phyloP scores from a whole-genome alignment of 441 rosid genomes.

The Euphorbia celastroides region DNA sequence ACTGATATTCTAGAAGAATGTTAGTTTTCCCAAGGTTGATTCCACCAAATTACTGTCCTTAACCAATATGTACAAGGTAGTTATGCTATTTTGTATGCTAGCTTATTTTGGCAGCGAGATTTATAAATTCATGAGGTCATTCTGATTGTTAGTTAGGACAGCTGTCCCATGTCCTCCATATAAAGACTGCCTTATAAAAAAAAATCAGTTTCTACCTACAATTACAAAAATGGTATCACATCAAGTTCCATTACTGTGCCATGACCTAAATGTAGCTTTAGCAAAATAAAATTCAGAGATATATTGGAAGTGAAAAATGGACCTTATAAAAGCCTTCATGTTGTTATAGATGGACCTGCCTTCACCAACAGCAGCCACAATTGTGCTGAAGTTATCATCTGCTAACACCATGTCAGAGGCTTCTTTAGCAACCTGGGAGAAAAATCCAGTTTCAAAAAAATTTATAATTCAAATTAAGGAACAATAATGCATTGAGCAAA shows the following conservation, averaged over 20 bases:
- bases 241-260: not conserved
- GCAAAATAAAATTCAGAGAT: not conserved
- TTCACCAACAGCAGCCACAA: constrained; percentile 95
- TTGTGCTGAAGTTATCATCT: constrained; percentile 92
- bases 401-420: constrained; percentile 97
- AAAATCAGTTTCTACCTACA: too few species aligned
- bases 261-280: constrained; percentile 1
- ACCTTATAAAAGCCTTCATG: constrained; percentile 97
- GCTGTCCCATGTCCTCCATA: too few species aligned
- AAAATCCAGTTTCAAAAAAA: not conserved
- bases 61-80: too few species aligned
- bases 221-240: too few species aligned
- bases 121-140: too few species aligned
- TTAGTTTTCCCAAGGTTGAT: too few species aligned
- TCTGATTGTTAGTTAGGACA: too few species aligned
- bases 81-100: too few species aligned
- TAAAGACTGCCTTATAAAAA: too few species aligned
- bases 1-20: too few species aligned
- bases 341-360: constrained; percentile 89
- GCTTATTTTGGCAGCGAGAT: too few species aligned
- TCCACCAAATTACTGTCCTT: too few species aligned
- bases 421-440: constrained; percentile 84
- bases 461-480: not conserved
- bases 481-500: not conserved
- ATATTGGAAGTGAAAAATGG: not conserved